Evolutionary conservation across 2,329 filamentous ascomycete species (phyloP).

Genomic region (Venturia pyrina): DNA sequence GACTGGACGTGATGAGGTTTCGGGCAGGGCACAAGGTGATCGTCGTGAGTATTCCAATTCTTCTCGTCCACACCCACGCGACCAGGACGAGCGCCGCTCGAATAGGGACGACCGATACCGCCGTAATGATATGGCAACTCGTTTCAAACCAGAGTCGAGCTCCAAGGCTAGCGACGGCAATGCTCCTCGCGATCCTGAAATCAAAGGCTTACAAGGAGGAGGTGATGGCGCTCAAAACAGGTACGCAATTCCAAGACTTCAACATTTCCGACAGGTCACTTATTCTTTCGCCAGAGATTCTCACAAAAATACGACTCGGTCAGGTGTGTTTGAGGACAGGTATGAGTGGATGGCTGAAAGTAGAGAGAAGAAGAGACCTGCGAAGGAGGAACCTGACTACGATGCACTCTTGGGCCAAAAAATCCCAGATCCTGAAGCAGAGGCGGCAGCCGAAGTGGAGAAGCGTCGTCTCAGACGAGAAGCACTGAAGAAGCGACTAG

Average conservation of each 20-base stretch:
- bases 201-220: not conserved
- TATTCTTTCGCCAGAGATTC: not conserved
- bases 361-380: not conserved
- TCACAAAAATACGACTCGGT: not conserved
- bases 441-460: not conserved
- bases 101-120: slow-evolving; percentile 29
- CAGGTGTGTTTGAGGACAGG: not conserved
- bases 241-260: not conserved
- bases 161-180: not conserved
- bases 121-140: slow-evolving; percentile 23
- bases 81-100: slow-evolving; percentile 15
- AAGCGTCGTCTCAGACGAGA: slow-evolving; percentile 2
- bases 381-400: not conserved
- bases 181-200: not conserved
- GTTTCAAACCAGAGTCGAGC: not conserved
- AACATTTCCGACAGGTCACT: not conserved
- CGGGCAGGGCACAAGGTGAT: not conserved
- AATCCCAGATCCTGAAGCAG: slow-evolving; percentile 1
- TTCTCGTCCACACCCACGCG: slow-evolving; percentile 27
- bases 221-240: not conserved
- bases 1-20: not conserved
- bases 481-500: slow-evolving; percentile 1
- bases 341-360: slow-evolving; percentile 4
- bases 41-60: slow-evolving; percentile 13
- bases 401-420: slow-evolving; percentile 1